Evolutionary conservation across 768 basidiomycete genomes (phyloP).

Genomic region (Boletus fagicola): DNA sequence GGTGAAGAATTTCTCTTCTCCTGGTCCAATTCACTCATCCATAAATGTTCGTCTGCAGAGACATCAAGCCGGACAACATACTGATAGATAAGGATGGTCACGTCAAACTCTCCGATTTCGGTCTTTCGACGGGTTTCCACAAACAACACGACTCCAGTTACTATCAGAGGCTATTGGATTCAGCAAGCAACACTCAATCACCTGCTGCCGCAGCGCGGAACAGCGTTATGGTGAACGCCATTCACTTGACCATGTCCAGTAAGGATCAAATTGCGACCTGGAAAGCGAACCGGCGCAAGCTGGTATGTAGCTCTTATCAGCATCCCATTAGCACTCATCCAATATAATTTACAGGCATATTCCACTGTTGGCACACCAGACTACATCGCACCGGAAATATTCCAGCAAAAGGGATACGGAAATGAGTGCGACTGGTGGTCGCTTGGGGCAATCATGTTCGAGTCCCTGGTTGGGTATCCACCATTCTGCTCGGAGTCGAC

Average conservation of each 20-base stretch:
- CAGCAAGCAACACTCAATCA: conserved; percentile 46
- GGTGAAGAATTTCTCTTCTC: conserved; percentile 44
- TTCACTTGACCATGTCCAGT: conserved; percentile 91
- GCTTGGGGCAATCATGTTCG: conserved; percentile 97
- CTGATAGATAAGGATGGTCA: conserved; percentile 90
- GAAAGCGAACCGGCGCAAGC: conserved; percentile 96
- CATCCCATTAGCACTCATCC: conserved; percentile 1
- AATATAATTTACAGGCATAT: conserved; percentile 63
- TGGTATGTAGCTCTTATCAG: conserved; percentile 50
- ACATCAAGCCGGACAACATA: conserved; percentile 99
- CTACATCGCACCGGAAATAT: conserved; percentile 96
- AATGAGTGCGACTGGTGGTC: conserved; percentile 99
- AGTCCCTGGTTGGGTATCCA: conserved; percentile 95
- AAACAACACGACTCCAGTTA: conserved; percentile 96
- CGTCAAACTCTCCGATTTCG: conserved; percentile 97
- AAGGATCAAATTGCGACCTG: conserved; percentile 96
- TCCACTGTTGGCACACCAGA: conserved; percentile 98
- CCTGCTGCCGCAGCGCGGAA: conserved; percentile 62
- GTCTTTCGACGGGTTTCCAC: conserved; percentile 98
- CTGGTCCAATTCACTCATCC: background rate
- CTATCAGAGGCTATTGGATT: conserved; percentile 85
- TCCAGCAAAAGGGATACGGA: conserved; percentile 94
- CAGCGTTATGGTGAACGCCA: conserved; percentile 96
- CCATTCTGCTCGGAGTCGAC: conserved; percentile 96
- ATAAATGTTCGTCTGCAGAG: conserved; percentile 46